phyloP scores from a whole-genome alignment of 139 green algal genomes.

The Chlorella sorokiniana region DNA sequence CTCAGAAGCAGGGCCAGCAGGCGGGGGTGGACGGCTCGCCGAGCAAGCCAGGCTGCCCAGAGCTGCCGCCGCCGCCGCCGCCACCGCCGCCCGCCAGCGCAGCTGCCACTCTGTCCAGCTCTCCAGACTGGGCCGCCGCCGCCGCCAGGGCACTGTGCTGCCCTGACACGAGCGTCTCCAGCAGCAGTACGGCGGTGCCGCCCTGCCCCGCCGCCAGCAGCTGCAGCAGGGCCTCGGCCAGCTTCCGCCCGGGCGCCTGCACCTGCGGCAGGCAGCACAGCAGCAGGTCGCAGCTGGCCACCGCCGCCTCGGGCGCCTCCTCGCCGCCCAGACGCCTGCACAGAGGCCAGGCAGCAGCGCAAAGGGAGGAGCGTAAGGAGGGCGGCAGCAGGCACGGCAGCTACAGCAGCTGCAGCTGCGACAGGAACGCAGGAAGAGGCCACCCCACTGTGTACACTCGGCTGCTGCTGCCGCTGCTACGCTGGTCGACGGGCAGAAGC shows the following conservation, averaged over 20 bases:
- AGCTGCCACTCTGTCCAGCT: constrained; percentile 15
- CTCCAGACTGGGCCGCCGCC: not conserved
- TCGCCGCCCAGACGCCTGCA: constrained; percentile 2
- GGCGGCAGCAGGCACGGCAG: too few relatives aligned
- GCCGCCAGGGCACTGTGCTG: not conserved
- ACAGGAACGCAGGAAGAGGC: too few relatives aligned
- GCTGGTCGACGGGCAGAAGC: too few relatives aligned
- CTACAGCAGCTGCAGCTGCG: too few relatives aligned
- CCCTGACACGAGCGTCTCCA: constrained; percentile 2
- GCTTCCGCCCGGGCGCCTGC: constrained; percentile 21
- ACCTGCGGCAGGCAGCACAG: constrained; percentile 34
- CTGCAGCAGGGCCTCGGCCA: constrained; percentile 22
- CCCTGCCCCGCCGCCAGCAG: not conserved
- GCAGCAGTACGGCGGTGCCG: not conserved
- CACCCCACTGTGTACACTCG: too few relatives aligned
- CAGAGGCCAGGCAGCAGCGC: too few relatives aligned
- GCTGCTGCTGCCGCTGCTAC: too few relatives aligned
- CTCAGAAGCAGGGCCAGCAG: constrained; percentile 20
- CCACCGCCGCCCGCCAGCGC: not conserved
- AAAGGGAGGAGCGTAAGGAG: too few relatives aligned
- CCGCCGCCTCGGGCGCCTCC: not conserved
- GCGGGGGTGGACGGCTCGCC: not conserved
- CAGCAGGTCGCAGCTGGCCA: constrained; percentile 34
- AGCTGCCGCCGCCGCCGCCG: not conserved
- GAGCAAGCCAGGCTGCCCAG: not conserved